Evolutionary conservation across 1,139 yeast genomes (phyloP), one percentile per base, ranked within the genome.

Genomic region (Meyerozyma smithsonii): DNA sequence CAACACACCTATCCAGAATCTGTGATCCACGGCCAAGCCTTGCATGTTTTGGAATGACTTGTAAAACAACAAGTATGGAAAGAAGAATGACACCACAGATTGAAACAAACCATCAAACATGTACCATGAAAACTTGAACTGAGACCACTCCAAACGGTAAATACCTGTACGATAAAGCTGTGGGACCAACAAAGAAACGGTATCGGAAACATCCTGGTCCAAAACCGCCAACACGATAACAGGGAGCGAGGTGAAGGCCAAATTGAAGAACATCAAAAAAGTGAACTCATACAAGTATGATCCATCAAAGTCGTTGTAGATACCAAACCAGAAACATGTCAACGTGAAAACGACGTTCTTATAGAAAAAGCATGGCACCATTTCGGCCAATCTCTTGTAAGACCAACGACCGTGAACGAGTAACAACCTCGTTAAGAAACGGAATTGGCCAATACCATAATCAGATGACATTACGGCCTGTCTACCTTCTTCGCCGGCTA

Each of bases 381-480:
- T 77, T 55, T 77, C 82, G 1, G 82, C 76, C 41, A 79, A 65
- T 52, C 84, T 61, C 48, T 76, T 77, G 52, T 77, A 79, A 2
- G 81, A 77, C 84, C 84, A 79, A 49, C 82, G 64, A 10, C 84
- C 84, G 52, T 79, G 84, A 32, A 78, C 83, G 43, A 79, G 58
- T 26, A 79, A 58, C 41, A 79, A 60, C 45, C 84, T 62, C 4
- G 79, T 64, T 39, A 79, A 63, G 53, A 64, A 79, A 47, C 82
- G 64, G 57, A 79, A 79, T 53, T 79, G 84, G 5, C 82, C 84
- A 48, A 79, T 61, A n/a, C 80, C 84, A 55, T 78, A 79, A 57
- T 79, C 84, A 1, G 83, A 74, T 2, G 82, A 75, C 84, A 79
- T 79, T 8, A 74, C 84, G 1, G 84, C 84, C 54, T 78, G 84